Evolutionary conservation across 768 basidiomycete species (phyloP).

Genomic region (Heimioporus sp.): DNA sequence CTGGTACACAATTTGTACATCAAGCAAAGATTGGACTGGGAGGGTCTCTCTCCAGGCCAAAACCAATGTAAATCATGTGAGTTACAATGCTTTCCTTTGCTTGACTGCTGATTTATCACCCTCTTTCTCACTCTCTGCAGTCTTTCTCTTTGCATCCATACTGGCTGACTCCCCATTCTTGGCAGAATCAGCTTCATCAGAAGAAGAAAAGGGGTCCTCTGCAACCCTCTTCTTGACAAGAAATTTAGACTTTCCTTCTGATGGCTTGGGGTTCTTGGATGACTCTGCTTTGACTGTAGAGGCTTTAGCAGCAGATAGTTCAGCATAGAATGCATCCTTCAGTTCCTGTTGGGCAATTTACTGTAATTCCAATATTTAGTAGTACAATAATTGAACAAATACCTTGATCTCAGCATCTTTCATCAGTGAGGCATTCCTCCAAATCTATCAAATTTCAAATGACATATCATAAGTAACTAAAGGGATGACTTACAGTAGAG

Average conservation of each 20-base stretch:
- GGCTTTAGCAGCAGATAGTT: conserved; percentile 28
- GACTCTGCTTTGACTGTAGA: conserved; percentile 27
- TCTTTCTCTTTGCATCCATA: conserved; percentile 8
- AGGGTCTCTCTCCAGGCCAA: no score
- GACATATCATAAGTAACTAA: background rate
- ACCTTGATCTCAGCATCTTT: conserved; percentile 65
- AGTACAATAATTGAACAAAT: background rate
- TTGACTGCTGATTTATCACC: conserved; percentile 33
- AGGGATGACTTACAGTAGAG: conserved; percentile 51
- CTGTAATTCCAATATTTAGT: background rate
- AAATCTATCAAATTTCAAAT: conserved; percentile 43
- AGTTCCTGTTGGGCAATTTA: conserved; percentile 42
- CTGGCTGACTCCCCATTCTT: conserved; percentile 16
- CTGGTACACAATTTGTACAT: no score
- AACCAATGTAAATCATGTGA: background rate
- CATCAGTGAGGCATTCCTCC: conserved; percentile 63
- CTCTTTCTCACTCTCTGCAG: conserved; percentile 28
- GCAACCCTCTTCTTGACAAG: conserved; percentile 45
- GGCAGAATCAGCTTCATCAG: conserved; percentile 30
- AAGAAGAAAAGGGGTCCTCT: conserved; percentile 57
- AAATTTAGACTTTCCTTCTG: conserved; percentile 36
- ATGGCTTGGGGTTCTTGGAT: conserved; percentile 18
- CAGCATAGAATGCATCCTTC: conserved; percentile 60
- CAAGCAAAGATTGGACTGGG: no score
- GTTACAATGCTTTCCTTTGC: conserved; percentile 30